These are phyloP conservation scores for Dacryopinax primogenitus DNA, from an alignment of 768 basidiomycete species.

Conservation along the genomic window DNA sequence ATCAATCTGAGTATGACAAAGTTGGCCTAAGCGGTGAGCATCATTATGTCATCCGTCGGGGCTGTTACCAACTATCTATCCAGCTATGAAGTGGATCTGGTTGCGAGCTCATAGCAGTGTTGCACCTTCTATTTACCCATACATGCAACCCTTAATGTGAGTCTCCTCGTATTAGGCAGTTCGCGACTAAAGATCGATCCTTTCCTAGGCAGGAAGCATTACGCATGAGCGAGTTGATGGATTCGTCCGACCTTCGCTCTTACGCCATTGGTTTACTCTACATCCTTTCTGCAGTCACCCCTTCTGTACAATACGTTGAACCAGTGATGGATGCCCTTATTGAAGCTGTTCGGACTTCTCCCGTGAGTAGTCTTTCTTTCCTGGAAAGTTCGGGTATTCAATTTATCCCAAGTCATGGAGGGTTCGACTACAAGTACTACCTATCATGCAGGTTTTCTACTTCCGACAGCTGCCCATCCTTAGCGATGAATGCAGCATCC, in stretches of 20 bases:
- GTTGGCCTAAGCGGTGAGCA: slow-evolving; percentile 66
- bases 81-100: slow-evolving; percentile 74
- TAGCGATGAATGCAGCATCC: slow-evolving; percentile 49
- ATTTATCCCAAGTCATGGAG: slow-evolving; percentile 59
- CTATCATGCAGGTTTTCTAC: slow-evolving; percentile 81
- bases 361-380: slow-evolving; percentile 34
- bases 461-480: slow-evolving; percentile 76
- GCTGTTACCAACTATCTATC: background rate
- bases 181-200: slow-evolving; percentile 2
- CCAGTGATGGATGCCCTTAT: slow-evolving; percentile 50
- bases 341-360: slow-evolving; percentile 61
- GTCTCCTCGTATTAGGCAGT: slow-evolving; percentile 25
- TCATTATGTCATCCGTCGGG: background rate
- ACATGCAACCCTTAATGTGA: slow-evolving; percentile 62
- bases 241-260: slow-evolving; percentile 56
- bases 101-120: slow-evolving; percentile 59
- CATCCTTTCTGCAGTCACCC: slow-evolving; percentile 68
- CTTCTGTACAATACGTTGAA: slow-evolving; percentile 52
- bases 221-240: slow-evolving; percentile 81
- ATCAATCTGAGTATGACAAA: slow-evolving; percentile 83
- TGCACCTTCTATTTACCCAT: slow-evolving; percentile 64
- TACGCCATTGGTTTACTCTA: slow-evolving; percentile 72
- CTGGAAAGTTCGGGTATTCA: slow-evolving; percentile 1
- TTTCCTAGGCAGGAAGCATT: slow-evolving; percentile 64
- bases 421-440: slow-evolving; percentile 73